Evolutionary conservation across 163 green algal genomes (phyloP), one percentile per base, ranked within the genome.

Genomic region (Smithsoniella earleae): DNA sequence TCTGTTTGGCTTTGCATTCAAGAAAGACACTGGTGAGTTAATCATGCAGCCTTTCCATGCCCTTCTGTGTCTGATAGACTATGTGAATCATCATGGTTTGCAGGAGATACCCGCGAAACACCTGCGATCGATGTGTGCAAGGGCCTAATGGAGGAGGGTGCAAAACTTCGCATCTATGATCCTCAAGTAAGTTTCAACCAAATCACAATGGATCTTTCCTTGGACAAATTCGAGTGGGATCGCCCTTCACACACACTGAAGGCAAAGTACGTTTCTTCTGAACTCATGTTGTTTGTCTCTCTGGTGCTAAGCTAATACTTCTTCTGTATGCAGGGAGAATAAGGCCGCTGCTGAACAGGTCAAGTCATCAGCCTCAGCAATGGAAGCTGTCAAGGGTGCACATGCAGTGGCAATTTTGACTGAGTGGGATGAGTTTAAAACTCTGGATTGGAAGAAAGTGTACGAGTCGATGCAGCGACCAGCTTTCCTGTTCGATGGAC

Each of bases 351-450:
- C 30, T 18, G 36, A 55, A 6, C 64, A 55, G 22, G 38, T 54
- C 8, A 62, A 13, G 16, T 36, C 64, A 65, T 36, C 40, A n/a
- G 16, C 13, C 1, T 38, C 64, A 27, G 64, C 64, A 5, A 33
- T 74, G 30, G 84, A 90, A 6, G 91, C 91, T 0, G 83, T 77
- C 25, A 75, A 89, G 28, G 93, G 81, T 49, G 82, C 90, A 10
- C 91, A 98, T 77, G 94, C 82, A 36, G 80, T 99, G 27, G 88
- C 80, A 74, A 77, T 99, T 4, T 80, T 98, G 62, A 99, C 95
- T 13, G 95, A 99, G 86, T 99, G 95, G 95, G 92, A 98, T 73
- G 84, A 95, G 81, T 99, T 99, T 86, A 97, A 96, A 85, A 80
- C 69, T 3, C 84, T 91, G 33, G 87, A 96, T 82, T 96, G 86